These are phyloP conservation scores for Nosema muscidifuracis DNA, from an alignment of 371 early-diverging fungal genomes.

Conservation along the genomic window DNA sequence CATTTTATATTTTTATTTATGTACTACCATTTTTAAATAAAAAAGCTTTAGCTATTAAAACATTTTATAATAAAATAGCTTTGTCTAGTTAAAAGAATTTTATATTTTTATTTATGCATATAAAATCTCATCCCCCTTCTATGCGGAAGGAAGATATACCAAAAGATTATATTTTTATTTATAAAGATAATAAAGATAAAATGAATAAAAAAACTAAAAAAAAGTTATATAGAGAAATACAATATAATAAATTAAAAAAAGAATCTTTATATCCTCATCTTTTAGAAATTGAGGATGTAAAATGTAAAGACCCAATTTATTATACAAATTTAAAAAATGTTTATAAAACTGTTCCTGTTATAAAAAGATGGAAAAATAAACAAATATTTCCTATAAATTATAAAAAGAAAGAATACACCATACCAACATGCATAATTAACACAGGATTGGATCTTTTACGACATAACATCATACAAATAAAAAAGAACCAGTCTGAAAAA, in stretches of 20 bases:
- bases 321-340: slow-evolving; percentile 78
- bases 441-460: slow-evolving; percentile 93
- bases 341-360: slow-evolving; percentile 85
- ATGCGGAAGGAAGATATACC: not conserved
- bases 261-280: slow-evolving; percentile 83
- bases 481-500: slow-evolving; percentile 70
- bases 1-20: too few relatives aligned
- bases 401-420: slow-evolving; percentile 81
- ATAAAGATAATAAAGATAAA: not conserved
- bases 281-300: slow-evolving; percentile 72
- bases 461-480: slow-evolving; percentile 74
- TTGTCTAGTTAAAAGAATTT: too few relatives aligned
- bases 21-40: too few relatives aligned
- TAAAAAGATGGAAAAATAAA: slow-evolving; percentile 85
- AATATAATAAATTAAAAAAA: slow-evolving; percentile 65
- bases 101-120: too few relatives aligned
- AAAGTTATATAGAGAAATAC: not conserved
- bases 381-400: slow-evolving; percentile 85
- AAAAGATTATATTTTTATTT: slow-evolving; percentile 3
- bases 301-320: slow-evolving; percentile 81
- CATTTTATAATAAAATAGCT: too few relatives aligned
- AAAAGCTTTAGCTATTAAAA: too few relatives aligned
- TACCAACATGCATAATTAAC: slow-evolving; percentile 70
- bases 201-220: slow-evolving; percentile 30
- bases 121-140: too few relatives aligned